Evolutionary conservation across 192 early-diverging fungal species (phyloP), one percentile per base, ranked within the genome.

Genomic region (Backusella liffmaniae): DNA sequence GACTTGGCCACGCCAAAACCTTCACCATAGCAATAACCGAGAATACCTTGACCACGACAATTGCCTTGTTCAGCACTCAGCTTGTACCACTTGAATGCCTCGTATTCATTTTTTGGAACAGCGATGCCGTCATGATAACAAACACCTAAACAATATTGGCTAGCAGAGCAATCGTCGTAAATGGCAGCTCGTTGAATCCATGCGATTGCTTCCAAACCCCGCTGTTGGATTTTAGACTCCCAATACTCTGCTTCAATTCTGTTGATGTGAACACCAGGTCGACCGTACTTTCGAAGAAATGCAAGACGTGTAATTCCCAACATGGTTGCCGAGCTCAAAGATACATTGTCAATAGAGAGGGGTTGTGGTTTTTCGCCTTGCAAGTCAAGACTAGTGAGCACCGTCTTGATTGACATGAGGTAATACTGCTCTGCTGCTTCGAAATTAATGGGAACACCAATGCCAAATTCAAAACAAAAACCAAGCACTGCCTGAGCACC

Each of bases 401-500:
- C 41, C 26, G 21, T 66, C 7, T 42, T 71, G 1, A 92, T 92
- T 8, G 93, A 92, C 3, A 75, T 66, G 26, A 90, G 76, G 75
- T 96, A 95, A 66, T 92, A 81, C 37, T 77, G 67, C 74, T 96
- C 95, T 36, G 92, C 90, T 46, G 78, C 77, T 53, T 85, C 77
- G 80, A 86, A 91, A 53, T 96, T 86, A 16, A 78, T 79, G n/a
- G 80, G 76, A 12, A 91, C 72, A 3, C 95, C 95, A 8, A 96
- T 77, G 15, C 91, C 94, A 84, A 96, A 96, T 75, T 96, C 95
- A 84, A 91, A 91, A 77, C 93, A 94, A 76, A 96, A 95, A 8
- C 90, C 95, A 5, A 95, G 80, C 3, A 94, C 74, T 0, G 92
- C 91, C 70, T 91, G 84, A 37, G 88, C 86, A n/a, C 85, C 82